A percentile compares a stretch with the other conserved stretches of the same genome.
phyloP scores from a whole-genome alignment of 257 asterid genomes.

The Capsicum rhomboideum region DNA sequence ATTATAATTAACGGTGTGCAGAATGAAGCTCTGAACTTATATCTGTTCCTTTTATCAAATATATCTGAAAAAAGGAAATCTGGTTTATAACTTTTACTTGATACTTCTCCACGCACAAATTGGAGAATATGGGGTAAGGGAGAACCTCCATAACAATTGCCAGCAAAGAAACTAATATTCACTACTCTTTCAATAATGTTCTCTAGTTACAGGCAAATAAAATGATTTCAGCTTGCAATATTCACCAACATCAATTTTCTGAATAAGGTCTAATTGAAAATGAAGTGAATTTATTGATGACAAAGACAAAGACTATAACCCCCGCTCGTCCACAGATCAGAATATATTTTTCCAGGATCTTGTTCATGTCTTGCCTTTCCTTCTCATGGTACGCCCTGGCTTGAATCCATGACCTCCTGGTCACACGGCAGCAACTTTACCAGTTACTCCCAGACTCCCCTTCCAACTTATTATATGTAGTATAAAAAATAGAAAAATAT shows the following conservation, averaged over 20 bases:
- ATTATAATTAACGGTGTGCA: background rate
- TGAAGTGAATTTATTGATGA: too few species aligned
- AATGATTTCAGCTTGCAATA: background rate
- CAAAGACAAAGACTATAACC: slow-evolving; percentile 41
- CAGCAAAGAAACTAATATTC: background rate
- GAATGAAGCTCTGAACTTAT: background rate
- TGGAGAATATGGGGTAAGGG: background rate
- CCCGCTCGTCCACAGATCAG: slow-evolving; percentile 48
- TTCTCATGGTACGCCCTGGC: slow-evolving; percentile 52
- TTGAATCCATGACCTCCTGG: too few species aligned
- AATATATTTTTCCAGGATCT: slow-evolving; percentile 56
- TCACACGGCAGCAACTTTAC: too few species aligned
- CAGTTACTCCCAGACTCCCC: too few species aligned
- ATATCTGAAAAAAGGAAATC: background rate
- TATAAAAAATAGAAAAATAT: too few species aligned
- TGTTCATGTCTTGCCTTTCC: slow-evolving; percentile 54
- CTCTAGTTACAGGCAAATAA: background rate
- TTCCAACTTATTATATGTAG: too few species aligned
- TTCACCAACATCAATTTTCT: background rate
- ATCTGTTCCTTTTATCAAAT: background rate
- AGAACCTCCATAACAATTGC: background rate
- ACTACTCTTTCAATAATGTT: background rate
- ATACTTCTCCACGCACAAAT: background rate
- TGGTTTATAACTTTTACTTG: background rate
- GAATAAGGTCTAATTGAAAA: background rate